phyloP scores from a whole-genome alignment of 176 grass and related monocot genomes.

The Luzula sylvatica region DNA sequence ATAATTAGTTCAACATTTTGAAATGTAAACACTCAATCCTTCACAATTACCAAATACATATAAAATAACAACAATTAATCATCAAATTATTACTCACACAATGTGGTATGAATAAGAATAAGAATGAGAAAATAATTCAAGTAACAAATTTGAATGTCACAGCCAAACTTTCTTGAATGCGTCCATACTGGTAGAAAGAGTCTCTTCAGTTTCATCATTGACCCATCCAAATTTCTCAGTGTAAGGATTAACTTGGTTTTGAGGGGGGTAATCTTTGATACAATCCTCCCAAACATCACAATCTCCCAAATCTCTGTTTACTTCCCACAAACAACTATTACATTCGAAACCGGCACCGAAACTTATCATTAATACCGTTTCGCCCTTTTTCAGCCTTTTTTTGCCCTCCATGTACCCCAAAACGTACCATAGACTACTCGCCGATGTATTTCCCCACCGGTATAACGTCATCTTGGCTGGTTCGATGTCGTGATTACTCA shows the following conservation, averaged over 20 bases:
- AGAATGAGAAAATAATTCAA: no score
- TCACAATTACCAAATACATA: no score
- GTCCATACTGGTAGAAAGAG: not conserved
- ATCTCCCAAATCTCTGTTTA: constrained; percentile 12
- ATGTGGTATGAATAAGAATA: no score
- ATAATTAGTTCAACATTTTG: no score
- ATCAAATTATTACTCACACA: no score
- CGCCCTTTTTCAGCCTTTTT: constrained; percentile 4
- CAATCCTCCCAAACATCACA: constrained; percentile 19
- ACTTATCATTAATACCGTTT: constrained; percentile 15
- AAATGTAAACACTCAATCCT: no score
- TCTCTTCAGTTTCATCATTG: not conserved
- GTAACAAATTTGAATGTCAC: no score
- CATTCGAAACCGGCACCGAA: constrained; percentile 22
- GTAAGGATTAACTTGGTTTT: constrained; percentile 6
- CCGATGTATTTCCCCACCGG: constrained; percentile 18
- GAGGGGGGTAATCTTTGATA: constrained; percentile 5
- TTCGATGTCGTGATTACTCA: not conserved
- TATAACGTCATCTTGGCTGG: constrained; percentile 7
- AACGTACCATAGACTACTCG: constrained; percentile 18
- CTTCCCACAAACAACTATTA: constrained; percentile 15
- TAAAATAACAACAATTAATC: no score
- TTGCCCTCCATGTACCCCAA: constrained; percentile 22
- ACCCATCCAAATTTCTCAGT: constrained; percentile 16
- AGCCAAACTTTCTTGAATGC: constrained; percentile 16